Evolutionary conservation across 768 basidiomycete species (phyloP), one percentile per base, ranked within the genome.

Genomic region (Dentipellis sp.): DNA sequence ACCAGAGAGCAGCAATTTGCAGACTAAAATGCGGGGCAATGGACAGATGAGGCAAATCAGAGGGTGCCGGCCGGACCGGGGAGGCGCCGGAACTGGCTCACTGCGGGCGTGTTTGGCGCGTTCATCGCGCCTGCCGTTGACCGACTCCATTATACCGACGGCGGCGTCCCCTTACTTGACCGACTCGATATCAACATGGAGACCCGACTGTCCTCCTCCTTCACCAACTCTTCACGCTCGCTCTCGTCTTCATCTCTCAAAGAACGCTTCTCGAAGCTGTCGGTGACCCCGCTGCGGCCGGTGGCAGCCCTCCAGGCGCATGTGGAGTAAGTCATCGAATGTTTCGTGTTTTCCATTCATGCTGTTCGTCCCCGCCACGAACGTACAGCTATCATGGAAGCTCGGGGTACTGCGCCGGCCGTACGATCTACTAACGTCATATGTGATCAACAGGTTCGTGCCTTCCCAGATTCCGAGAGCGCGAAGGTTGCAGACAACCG

Each of bases 391-490:
- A 29, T 46, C 50, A 34, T 29, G 48, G n/a, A 22, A 16, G 16
- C 29, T n/a, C 45, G 23, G 7, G 34, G 21, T 52, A 40, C 39
- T 16, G 42, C 42, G 16, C 42, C 42, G 10, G 42, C n/a, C 23
- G 7, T 17, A 23, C 22, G 17, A 23, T 40, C 37, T 54, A 36
- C 38, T 39, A 29, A 29, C 29, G 29, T 29, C 29, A 29, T 29
- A 2, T 17, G 42, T 50, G 9, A 23, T 11, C 23, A 58, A 16
- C 59, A 90, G 88, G 52, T 97, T 93, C 66, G 94, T 86, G 1
- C 94, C 94, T 0, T 79, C 91, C 8, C 81, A 82, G 64, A 87
- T 97, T 64, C 94, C 94, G 14, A 79, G 84, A 58, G 87, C 86
- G 69, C 79, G 94, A 62, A 76, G 94, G 63, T 68, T 95, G 57